These are phyloP conservation scores for Entrophospora sp. DNA, from an alignment of 192 early-diverging fungal genomes.

Conservation along the genomic window DNA sequence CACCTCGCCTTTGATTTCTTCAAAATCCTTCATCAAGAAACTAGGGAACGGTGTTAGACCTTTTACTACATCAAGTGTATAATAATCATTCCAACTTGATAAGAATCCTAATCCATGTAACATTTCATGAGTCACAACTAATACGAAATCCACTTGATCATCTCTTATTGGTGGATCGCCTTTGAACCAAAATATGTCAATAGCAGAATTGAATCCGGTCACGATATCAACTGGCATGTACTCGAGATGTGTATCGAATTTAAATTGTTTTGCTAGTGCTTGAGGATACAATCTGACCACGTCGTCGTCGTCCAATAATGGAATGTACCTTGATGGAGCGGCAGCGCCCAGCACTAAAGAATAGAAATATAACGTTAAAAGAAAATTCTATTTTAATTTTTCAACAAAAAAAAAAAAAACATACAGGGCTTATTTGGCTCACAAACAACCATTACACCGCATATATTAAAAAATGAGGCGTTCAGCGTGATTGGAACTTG, in stretches of 20 bases:
- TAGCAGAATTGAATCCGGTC: no score
- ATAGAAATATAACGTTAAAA: no score
- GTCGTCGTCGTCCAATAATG: conserved; percentile 27
- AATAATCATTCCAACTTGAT: conserved; percentile 25
- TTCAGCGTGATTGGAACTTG: no score
- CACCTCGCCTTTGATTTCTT: no score
- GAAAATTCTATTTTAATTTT: no score
- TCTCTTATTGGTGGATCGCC: neutral
- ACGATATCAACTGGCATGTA: conserved; percentile 31
- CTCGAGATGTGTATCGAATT: conserved; percentile 6
- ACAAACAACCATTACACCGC: no score
- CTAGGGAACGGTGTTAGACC: conserved; percentile 26
- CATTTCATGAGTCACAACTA: conserved; percentile 28
- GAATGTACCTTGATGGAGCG: conserved; percentile 24
- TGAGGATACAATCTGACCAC: conserved; percentile 33
- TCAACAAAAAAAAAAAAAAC: no score
- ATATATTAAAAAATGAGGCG: no score
- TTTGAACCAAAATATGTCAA: conserved; percentile 29
- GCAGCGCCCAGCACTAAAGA: conserved; percentile 28
- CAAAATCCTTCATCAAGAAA: no score
- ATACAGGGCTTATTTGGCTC: no score
- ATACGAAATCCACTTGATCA: conserved; percentile 28
- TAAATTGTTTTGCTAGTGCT: conserved; percentile 32
- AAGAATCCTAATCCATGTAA: conserved; percentile 36
- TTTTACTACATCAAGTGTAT: neutral